Conservation (phyloP, 129 eudicot species). For the Lactuca sativa region DNA sequence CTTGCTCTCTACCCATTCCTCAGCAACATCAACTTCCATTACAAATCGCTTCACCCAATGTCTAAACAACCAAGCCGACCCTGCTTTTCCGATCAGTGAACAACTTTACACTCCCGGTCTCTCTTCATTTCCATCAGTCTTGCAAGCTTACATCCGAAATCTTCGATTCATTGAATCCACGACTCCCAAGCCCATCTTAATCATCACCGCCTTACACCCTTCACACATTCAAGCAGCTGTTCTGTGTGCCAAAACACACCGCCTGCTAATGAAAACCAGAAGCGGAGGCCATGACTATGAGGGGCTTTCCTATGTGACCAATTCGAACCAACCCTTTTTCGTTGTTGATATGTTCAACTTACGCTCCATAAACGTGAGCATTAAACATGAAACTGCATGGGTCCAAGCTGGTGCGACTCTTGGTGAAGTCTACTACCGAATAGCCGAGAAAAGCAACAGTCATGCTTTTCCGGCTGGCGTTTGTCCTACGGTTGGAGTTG, state of each 20-base stretch:
- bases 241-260: neutral
- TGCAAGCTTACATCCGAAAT: neutral
- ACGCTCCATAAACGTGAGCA: slow-evolving; percentile 34
- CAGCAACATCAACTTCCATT: neutral
- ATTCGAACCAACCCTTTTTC: slow-evolving; percentile 26
- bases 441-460: slow-evolving; percentile 41
- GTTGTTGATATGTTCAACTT: slow-evolving; percentile 44
- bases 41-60: neutral
- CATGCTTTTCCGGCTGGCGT: slow-evolving; percentile 54
- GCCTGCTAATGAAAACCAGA: neutral
- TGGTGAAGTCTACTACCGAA: slow-evolving; percentile 10
- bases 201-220: slow-evolving; percentile 29
- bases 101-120: slow-evolving; percentile 24
- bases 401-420: slow-evolving; percentile 1
- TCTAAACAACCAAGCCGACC: slow-evolving; percentile 16
- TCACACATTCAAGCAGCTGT: slow-evolving; percentile 45
- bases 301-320: slow-evolving; percentile 26
- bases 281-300: neutral
- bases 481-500: slow-evolving; percentile 15
- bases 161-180: neutral
- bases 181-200: slow-evolving; percentile 30
- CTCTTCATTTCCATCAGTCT: slow-evolving; percentile 17
- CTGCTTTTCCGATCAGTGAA: slow-evolving; percentile 14
- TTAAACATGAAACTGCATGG: slow-evolving; percentile 42
- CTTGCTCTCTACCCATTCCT: neutral